Conservation (phyloP, 148 eudicot species). For the Spergularia bocconei region DNA sequence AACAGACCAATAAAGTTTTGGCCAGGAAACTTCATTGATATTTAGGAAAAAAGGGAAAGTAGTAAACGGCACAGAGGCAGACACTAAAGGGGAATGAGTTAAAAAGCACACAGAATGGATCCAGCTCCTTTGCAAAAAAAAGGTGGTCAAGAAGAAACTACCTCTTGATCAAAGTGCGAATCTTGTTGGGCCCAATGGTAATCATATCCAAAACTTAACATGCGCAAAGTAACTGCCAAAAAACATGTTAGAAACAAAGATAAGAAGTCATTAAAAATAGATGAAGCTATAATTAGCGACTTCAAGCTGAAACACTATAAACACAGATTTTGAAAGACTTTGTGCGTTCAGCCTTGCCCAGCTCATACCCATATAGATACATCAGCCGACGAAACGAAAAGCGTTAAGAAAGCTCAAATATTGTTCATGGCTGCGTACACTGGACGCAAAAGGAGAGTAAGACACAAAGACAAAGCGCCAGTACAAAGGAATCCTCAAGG, state of each 20-base stretch:
- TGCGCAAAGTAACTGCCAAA: constrained; percentile 67
- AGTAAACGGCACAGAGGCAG: background rate
- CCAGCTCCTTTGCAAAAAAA: background rate
- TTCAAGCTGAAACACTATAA: background rate
- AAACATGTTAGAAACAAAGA: constrained; percentile 16
- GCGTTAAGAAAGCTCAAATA: background rate
- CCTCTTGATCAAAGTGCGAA: constrained; percentile 70
- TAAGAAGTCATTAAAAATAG: background rate
- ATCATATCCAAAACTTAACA: constrained; percentile 91
- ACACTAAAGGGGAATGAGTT: background rate
- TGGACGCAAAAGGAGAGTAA: background rate
- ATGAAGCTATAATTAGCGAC: background rate
- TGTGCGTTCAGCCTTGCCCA: background rate
- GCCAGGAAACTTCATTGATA: background rate
- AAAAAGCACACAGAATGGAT: background rate
- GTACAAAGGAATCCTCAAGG: background rate
- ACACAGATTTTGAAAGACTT: background rate
- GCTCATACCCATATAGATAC: constrained; percentile 1
- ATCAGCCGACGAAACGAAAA: background rate
- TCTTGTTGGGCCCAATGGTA: constrained; percentile 71
- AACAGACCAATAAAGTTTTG: background rate
- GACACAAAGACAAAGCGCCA: background rate
- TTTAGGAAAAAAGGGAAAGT: background rate
- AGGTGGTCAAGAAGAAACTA: constrained; percentile 20
- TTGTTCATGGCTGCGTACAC: background rate